These are phyloP conservation scores for Platismatia glauca DNA, from an alignment of 495 filamentous ascomycete genomes.

Conservation along the genomic window DNA sequence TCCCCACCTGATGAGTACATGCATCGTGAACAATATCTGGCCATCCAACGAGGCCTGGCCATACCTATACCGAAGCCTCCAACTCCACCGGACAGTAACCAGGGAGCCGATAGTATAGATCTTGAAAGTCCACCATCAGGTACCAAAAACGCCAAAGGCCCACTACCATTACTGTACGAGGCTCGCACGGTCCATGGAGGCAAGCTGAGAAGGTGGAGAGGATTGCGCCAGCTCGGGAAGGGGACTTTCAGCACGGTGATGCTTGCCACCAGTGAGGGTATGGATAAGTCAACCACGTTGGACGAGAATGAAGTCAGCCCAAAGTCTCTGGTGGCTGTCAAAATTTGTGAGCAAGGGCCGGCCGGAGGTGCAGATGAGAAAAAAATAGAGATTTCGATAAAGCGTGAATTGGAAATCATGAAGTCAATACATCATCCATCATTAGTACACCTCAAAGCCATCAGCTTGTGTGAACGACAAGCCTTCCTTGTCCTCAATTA, in stretches of 20 bases:
- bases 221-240: conserved; percentile 72
- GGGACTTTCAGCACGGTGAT: conserved; percentile 94
- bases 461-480: conserved; percentile 68
- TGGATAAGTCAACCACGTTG: conserved; percentile 22
- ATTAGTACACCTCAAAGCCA: conserved; percentile 80
- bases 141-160: conserved; percentile 21
- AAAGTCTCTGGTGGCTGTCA: conserved; percentile 80
- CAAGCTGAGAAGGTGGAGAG: conserved; percentile 59
- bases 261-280: conserved; percentile 60
- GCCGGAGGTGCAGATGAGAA: conserved; percentile 85
- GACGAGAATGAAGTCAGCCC: conserved; percentile 44
- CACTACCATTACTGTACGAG: conserved; percentile 31
- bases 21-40: conserved; percentile 75
- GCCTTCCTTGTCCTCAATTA: conserved; percentile 83
- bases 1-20: conserved; percentile 39
- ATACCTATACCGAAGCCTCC: conserved; percentile 52
- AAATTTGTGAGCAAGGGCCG: conserved; percentile 89
- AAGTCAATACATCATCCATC: conserved; percentile 79
- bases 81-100: conserved; percentile 60
- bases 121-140: conserved; percentile 25
- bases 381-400: conserved; percentile 80
- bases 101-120: conserved; percentile 41
- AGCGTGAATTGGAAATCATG: conserved; percentile 90
- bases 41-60: conserved; percentile 62
- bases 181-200: conserved; percentile 48